Evolutionary conservation across 352 stramenopile species (phyloP).

Genomic region (Globisporangium cystogenes): DNA sequence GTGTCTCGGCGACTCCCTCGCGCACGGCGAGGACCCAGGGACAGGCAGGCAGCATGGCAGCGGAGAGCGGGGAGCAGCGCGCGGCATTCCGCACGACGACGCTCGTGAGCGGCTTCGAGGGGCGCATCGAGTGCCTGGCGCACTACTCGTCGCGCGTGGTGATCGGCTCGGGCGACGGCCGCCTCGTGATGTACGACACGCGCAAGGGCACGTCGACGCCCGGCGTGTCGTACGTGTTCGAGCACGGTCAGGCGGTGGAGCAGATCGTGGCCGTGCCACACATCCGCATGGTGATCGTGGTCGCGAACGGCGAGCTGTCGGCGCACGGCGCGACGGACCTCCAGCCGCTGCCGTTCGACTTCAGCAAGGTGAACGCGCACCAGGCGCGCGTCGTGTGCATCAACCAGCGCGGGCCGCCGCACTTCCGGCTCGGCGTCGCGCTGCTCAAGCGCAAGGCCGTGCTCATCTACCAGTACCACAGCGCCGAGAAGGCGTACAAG

Average conservation of each 20-base stretch:
- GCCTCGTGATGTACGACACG: constrained; percentile 85
- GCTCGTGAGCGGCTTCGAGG: constrained; percentile 68
- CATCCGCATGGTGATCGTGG: constrained; percentile 83
- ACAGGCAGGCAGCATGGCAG: constrained; percentile 6
- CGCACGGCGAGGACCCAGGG: too few relatives aligned
- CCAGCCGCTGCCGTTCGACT: constrained; percentile 73
- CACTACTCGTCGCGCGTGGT: constrained; percentile 88
- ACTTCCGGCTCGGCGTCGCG: constrained; percentile 77
- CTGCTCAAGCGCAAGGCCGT: constrained; percentile 59
- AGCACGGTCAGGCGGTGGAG: constrained; percentile 67
- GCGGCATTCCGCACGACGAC: constrained; percentile 74
- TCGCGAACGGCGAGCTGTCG: constrained; percentile 69
- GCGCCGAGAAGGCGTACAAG: constrained; percentile 70
- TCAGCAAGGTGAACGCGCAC: constrained; percentile 67
- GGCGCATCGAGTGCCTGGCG: constrained; percentile 79
- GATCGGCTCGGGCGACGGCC: constrained; percentile 70
- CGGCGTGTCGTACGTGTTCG: constrained; percentile 62
- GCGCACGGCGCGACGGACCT: constrained; percentile 77
- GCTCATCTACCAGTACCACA: constrained; percentile 82
- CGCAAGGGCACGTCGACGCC: constrained; percentile 64
- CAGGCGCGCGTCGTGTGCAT: constrained; percentile 70
- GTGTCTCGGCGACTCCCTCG: too few relatives aligned
- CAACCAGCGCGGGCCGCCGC: constrained; percentile 77
- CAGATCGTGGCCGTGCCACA: constrained; percentile 81
- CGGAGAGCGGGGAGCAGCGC: constrained; percentile 29